These are phyloP conservation scores for Aspergillus brunneoviolaceus DNA, from an alignment of 2,329 filamentous ascomycete genomes.

Conservation along the genomic window DNA sequence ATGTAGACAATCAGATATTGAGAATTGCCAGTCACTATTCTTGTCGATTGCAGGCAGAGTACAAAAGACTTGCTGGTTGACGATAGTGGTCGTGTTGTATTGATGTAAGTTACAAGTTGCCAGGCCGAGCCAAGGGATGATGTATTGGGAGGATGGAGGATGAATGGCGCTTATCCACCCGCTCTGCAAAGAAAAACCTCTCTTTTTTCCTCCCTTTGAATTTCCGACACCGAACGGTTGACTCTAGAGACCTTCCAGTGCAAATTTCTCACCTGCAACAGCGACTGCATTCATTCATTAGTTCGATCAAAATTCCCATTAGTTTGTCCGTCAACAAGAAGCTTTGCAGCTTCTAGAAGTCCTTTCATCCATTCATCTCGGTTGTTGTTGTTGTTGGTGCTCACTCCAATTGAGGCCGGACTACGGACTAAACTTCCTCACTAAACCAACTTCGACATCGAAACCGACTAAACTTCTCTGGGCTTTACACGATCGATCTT, in stretches of 20 bases:
- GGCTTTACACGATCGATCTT: slow-evolving; percentile 8
- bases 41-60: too few species aligned
- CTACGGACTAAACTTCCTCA: slow-evolving; percentile 6
- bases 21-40: too few species aligned
- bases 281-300: neutral
- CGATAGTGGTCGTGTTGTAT: too few species aligned
- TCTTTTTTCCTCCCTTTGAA: neutral
- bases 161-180: neutral
- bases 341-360: neutral
- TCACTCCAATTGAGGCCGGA: neutral
- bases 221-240: neutral
- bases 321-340: neutral
- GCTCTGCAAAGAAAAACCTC: neutral
- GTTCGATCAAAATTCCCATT: neutral
- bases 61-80: too few species aligned
- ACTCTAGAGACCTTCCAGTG: neutral
- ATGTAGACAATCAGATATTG: too few species aligned
- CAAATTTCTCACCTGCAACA: neutral
- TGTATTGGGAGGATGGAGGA: neutral
- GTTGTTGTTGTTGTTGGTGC: neutral
- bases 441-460: slow-evolving; percentile 4
- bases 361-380: neutral
- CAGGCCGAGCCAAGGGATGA: neutral
- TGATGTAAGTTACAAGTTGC: too few species aligned
- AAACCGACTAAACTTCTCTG: slow-evolving; percentile 4